phyloP scores from a whole-genome alignment of 169 alveolate genomes.

The Plasmodium vivax region DNA sequence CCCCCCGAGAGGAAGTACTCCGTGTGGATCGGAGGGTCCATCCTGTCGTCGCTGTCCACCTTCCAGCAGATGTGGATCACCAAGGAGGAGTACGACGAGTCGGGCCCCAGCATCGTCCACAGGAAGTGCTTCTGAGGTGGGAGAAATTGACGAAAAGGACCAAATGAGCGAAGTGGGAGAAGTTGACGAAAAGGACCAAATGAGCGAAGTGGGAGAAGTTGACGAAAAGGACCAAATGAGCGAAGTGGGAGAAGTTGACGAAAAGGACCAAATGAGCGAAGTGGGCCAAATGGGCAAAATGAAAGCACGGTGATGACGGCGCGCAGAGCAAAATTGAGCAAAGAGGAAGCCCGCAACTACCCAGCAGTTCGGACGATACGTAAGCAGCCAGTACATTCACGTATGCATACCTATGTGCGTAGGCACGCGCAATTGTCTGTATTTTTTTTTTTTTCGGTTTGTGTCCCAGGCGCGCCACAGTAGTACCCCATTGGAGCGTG shows the following conservation, averaged over 20 bases:
- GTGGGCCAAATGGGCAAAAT: neutral
- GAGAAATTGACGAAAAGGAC: too few relatives aligned
- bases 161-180: too few relatives aligned
- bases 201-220: too few relatives aligned
- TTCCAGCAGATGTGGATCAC: constrained; percentile 99
- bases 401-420: neutral
- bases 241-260: too few relatives aligned
- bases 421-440: neutral
- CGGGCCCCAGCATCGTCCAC: constrained; percentile 98
- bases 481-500: neutral
- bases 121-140: constrained; percentile 98
- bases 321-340: neutral
- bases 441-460: neutral
- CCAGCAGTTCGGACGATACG: neutral
- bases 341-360: neutral
- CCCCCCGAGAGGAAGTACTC: constrained; percentile 99
- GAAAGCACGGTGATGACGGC: neutral
- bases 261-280: too few relatives aligned
- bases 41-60: constrained; percentile 94
- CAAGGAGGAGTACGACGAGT: constrained; percentile 97
- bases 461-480: neutral
- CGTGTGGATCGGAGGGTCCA: constrained; percentile 99
- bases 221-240: too few relatives aligned
- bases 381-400: neutral
- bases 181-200: too few relatives aligned